A percentile compares a stretch with the other conserved stretches of the same genome.
Evolutionary conservation across 2,329 filamentous ascomycete genomes (phyloP).

Genomic region (Fusarium haematococcum): DNA sequence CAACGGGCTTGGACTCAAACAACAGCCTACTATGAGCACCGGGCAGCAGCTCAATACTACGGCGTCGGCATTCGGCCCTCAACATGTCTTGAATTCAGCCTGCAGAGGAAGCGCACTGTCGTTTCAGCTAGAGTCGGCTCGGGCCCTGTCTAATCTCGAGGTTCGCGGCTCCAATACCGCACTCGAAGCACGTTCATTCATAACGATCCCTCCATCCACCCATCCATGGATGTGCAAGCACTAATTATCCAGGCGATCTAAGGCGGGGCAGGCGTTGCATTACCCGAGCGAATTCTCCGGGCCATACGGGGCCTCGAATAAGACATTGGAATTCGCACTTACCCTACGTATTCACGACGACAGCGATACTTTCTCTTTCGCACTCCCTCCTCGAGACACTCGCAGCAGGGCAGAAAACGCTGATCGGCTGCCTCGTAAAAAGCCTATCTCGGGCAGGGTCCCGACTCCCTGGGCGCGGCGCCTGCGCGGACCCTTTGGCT

Average conservation of each 20-base stretch:
- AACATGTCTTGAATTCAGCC: background rate
- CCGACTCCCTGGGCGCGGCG: constrained; percentile 38
- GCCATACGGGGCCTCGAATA: constrained; percentile 4
- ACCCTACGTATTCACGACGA: background rate
- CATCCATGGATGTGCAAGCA: background rate
- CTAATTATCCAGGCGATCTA: background rate
- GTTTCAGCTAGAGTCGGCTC: constrained; percentile 27
- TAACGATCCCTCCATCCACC: background rate
- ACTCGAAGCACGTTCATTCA: background rate
- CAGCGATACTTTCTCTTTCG: background rate
- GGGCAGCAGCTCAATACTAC: background rate
- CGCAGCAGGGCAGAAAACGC: background rate
- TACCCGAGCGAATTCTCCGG: constrained; percentile 14
- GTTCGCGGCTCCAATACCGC: background rate
- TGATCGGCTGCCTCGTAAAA: constrained; percentile 9
- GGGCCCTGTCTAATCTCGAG: constrained; percentile 12
- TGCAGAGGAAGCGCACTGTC: background rate
- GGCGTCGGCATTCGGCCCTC: background rate
- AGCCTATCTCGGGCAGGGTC: constrained; percentile 21
- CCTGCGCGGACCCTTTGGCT: constrained; percentile 22
- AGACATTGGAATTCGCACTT: background rate
- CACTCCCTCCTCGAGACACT: background rate
- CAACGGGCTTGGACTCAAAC: background rate
- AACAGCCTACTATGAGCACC: background rate
- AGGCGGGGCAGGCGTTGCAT: constrained; percentile 15